These are phyloP conservation scores for Teratosphaeria gauchensis DNA, from an alignment of 2,329 filamentous ascomycete genomes.

Conservation along the genomic window DNA sequence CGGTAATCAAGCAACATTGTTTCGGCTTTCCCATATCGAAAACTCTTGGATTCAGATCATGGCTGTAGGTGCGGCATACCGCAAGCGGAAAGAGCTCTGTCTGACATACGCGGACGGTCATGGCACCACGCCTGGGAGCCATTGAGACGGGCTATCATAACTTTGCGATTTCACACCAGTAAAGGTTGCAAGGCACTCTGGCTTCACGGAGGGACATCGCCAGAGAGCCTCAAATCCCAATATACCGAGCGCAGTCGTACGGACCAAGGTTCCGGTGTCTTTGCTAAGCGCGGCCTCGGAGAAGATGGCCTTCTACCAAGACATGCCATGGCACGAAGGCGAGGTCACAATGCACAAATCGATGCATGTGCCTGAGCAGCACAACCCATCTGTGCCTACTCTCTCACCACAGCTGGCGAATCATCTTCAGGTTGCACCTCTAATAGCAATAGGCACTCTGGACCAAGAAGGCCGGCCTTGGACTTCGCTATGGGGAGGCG, in stretches of 20 bases:
- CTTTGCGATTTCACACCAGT: too few species aligned
- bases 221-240: too few species aligned
- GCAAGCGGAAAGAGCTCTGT: too few species aligned
- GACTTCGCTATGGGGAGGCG: conserved; percentile 69
- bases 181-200: too few species aligned
- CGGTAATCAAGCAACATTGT: not conserved
- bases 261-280: not conserved
- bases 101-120: too few species aligned
- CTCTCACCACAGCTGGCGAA: conserved; percentile 52
- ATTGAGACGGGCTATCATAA: too few species aligned
- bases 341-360: conserved; percentile 56
- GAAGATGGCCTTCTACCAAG: conserved; percentile 36
- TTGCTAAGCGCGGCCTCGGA: not conserved
- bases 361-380: conserved; percentile 46
- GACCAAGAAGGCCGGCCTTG: conserved; percentile 59
- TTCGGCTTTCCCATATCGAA: not conserved
- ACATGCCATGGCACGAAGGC: conserved; percentile 52
- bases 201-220: too few species aligned
- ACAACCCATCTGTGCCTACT: conserved; percentile 59
- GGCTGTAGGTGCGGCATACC: too few species aligned
- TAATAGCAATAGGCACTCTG: conserved; percentile 64
- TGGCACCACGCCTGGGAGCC: too few species aligned
- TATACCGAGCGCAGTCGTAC: too few species aligned
- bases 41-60: not conserved
- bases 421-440: conserved; percentile 52